A percentile compares a stretch with the other conserved stretches of the same genome.
Conservation (phyloP, 2,329 filamentous ascomycete genomes). For the Colletotrichum cereale region DNA sequence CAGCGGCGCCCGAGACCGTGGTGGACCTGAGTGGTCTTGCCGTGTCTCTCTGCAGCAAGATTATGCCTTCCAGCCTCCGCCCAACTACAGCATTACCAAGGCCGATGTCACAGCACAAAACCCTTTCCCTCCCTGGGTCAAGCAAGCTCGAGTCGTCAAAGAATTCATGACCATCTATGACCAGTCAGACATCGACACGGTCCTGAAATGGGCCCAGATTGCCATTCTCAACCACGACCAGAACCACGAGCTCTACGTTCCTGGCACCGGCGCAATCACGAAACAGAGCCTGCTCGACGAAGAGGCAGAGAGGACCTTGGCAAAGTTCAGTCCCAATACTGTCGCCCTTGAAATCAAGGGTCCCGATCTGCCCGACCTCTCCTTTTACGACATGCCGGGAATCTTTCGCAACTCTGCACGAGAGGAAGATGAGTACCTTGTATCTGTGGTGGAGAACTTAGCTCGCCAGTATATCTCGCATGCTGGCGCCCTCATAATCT, state of each 20-base stretch:
- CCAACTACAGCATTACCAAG: slow-evolving; percentile 54
- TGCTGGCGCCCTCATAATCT: slow-evolving; percentile 79
- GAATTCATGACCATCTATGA: slow-evolving; percentile 75
- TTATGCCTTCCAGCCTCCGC: slow-evolving; percentile 67
- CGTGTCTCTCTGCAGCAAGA: slow-evolving; percentile 73
- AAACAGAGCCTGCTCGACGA: slow-evolving; percentile 51
- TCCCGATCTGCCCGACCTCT: slow-evolving; percentile 77
- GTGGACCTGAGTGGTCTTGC: slow-evolving; percentile 71
- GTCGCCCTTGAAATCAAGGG: slow-evolving; percentile 82
- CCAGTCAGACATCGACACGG: slow-evolving; percentile 73
- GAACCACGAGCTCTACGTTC: slow-evolving; percentile 66
- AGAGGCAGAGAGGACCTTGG: slow-evolving; percentile 60
- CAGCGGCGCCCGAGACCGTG: slow-evolving; percentile 47
- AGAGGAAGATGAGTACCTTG: slow-evolving; percentile 74
- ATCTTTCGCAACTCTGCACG: slow-evolving; percentile 79
- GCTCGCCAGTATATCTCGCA: slow-evolving; percentile 78
- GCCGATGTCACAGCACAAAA: slow-evolving; percentile 62
- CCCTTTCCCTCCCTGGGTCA: slow-evolving; percentile 76
- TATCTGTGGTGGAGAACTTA: slow-evolving; percentile 78
- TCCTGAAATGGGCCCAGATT: slow-evolving; percentile 80
- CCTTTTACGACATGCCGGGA: slow-evolving; percentile 88
- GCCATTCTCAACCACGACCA: slow-evolving; percentile 78
- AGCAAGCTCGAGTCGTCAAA: slow-evolving; percentile 59
- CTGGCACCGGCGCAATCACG: slow-evolving; percentile 58
- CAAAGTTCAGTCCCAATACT: slow-evolving; percentile 85